These are phyloP conservation scores for Seminavis robusta DNA, from an alignment of 108 stramenopile species.

Conservation along the genomic window DNA sequence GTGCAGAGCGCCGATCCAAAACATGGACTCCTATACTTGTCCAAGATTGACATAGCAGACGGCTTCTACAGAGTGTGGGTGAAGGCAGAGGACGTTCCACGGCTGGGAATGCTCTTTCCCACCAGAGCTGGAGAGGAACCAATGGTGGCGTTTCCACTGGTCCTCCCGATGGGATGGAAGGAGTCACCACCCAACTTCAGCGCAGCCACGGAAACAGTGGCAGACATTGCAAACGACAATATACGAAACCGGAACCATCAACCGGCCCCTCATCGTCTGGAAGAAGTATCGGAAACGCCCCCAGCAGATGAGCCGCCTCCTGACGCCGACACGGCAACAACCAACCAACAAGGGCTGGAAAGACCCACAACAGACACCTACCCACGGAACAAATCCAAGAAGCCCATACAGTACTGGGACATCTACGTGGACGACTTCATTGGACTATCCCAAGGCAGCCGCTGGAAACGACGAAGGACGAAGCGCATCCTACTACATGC, in stretches of 20 bases:
- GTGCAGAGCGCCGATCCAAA: background rate
- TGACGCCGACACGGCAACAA: no score
- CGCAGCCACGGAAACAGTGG: conserved; percentile 35
- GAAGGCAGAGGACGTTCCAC: background rate
- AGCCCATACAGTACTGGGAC: conserved; percentile 17
- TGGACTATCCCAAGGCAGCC: conserved; percentile 13
- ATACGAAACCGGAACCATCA: background rate
- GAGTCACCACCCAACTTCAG: no score
- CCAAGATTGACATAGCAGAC: no score
- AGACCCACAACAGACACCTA: no score
- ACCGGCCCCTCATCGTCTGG: conserved; percentile 1
- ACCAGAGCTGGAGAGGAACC: no score
- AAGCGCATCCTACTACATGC: conserved; percentile 16
- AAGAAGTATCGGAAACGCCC: background rate
- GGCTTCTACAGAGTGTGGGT: conserved; percentile 14
- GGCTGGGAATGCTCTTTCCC: no score
- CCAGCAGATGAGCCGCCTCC: no score
- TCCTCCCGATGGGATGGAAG: no score
- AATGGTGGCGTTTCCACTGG: no score
- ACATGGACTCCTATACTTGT: conserved; percentile 10
- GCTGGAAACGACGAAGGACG: background rate
- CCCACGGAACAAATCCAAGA: no score
- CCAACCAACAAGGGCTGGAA: no score
- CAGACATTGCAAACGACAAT: conserved; percentile 23
- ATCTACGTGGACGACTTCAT: conserved; percentile 40